Evolutionary conservation across 306 rosid genomes (phyloP).

Genomic region (Lathyrus sativus): DNA sequence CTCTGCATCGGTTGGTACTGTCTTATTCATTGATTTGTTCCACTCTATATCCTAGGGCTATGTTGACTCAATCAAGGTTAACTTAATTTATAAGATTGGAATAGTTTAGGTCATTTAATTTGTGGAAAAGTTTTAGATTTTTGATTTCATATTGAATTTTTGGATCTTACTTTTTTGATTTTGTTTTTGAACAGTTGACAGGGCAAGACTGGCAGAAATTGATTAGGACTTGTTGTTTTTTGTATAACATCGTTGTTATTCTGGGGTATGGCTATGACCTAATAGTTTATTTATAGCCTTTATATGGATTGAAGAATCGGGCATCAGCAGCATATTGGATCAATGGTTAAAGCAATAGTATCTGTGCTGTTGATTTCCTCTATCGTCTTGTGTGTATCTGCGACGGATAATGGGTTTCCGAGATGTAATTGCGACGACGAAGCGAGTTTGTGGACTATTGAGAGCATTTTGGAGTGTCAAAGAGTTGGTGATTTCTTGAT

Average conservation of each 20-base stretch:
- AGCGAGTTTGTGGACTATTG: slow-evolving; percentile 82
- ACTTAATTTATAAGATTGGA: slow-evolving; percentile 27
- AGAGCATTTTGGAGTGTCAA: slow-evolving; percentile 89
- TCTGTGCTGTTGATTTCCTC: slow-evolving; percentile 63
- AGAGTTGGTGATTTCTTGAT: slow-evolving; percentile 96
- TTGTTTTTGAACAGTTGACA: slow-evolving; percentile 43
- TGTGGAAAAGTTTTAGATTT: slow-evolving; percentile 7
- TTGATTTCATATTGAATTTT: slow-evolving; percentile 41
- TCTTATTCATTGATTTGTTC: slow-evolving; percentile 46
- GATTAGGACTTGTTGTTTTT: slow-evolving; percentile 35
- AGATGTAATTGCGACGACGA: slow-evolving; percentile 98
- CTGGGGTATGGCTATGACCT: slow-evolving; percentile 40
- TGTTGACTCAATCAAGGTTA: slow-evolving; percentile 12
- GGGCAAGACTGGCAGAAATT: slow-evolving; percentile 53
- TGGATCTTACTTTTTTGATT: slow-evolving; percentile 40
- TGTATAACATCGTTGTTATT: slow-evolving; percentile 10
- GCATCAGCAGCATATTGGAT: slow-evolving; percentile 48
- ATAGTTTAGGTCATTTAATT: slow-evolving; percentile 29
- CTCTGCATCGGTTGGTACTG: slow-evolving; percentile 48
- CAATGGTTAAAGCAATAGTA: slow-evolving; percentile 89
- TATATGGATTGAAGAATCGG: slow-evolving; percentile 71
- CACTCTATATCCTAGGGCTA: slow-evolving; percentile 23
- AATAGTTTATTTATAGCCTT: slow-evolving; percentile 37
- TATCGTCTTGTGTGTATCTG: slow-evolving; percentile 57
- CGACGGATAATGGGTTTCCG: slow-evolving; percentile 59